Evolutionary conservation across 805 yeast species (phyloP), one percentile per base, ranked within the genome.

Genomic region (Blastobotrys chiropterorum): DNA sequence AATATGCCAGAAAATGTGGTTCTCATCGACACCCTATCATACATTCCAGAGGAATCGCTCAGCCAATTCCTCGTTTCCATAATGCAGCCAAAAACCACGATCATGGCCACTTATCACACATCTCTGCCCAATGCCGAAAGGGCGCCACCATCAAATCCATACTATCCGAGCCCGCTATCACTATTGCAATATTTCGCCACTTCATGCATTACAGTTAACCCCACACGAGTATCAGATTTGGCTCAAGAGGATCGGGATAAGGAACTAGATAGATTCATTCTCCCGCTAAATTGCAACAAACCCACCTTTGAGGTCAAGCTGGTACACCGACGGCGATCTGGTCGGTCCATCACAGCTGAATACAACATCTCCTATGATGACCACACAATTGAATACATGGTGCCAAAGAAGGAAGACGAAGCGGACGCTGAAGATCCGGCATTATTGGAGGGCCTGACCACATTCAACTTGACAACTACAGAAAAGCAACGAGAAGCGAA

Each of bases 391-490:
- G 75, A 53, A 70, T 66, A 53, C 34, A 43, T 61, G 3, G 59
- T 57, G 30, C 67, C 66, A 0, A 54, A 64, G 1, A 54, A 65
- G 8, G 59, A 65, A 1, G 55, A 55, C 2, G 52, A 59, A 2
- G 67, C 63, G 6, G 62, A 57, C 4, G 63, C 56, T 6, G 69
- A 65, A 19, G 79, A 80, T 31, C 81, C 79, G 14, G 79, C 77
- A 14, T 62, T 85, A 52, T 70, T 92, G 46, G 79, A 82, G 56
- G 87, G 76, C 39, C 73, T 94, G 59, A 88, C 98, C 0, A 94
- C 99, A 0, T 92, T 92, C 72, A 90, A 90, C 59, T 72, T 92
- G 51, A 75, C 82, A 5, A 86, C 95, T 0, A 85, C 83, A 5
- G 78, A 79, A 2, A 84, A 80, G 60, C 97, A 94, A 64, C 82